Percentiles rank a stretch among this genome's conserved stretches.
Evolutionary conservation across 2,329 filamentous ascomycete genomes (phyloP).

Genomic region (Fusarium sp.): DNA sequence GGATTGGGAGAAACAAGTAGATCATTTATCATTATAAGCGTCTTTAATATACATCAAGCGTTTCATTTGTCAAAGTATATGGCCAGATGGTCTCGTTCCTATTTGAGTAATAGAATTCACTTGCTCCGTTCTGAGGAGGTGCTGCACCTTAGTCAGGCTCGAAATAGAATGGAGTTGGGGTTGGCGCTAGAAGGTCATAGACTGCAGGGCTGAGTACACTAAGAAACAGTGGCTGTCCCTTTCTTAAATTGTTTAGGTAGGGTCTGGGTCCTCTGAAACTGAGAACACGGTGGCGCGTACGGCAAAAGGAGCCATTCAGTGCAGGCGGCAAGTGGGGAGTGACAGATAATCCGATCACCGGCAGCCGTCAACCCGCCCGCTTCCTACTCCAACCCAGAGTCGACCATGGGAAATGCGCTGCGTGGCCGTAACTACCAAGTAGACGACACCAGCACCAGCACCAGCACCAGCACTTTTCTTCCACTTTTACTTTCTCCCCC

Average conservation of each 20-base stretch:
- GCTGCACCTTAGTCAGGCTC: not conserved
- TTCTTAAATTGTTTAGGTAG: constrained; percentile 20
- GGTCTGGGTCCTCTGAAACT: not conserved
- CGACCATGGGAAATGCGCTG: constrained; percentile 34
- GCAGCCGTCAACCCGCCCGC: constrained; percentile 23
- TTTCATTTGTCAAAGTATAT: constrained; percentile 2
- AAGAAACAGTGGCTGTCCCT: constrained; percentile 17
- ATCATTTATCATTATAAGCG: constrained; percentile 13
- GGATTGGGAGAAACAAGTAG: not conserved
- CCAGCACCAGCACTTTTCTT: not conserved
- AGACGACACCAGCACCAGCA: not conserved
- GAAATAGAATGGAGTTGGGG: constrained; percentile 8
- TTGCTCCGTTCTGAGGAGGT: not conserved
- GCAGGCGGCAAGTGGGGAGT: constrained; percentile 36
- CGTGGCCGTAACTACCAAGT: constrained; percentile 43
- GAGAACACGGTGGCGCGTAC: constrained; percentile 49
- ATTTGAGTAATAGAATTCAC: not conserved
- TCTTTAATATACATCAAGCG: constrained; percentile 1
- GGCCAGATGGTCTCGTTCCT: not conserved
- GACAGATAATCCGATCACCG: constrained; percentile 48
- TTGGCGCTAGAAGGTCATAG: constrained; percentile 16
- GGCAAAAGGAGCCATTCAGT: constrained; percentile 24
- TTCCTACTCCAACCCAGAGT: not conserved
- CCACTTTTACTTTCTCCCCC: constrained; percentile 5
- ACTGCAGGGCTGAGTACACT: constrained; percentile 32